Evolutionary conservation across 148 eudicot genomes (phyloP).

Genomic region (Camellia sinensis): DNA sequence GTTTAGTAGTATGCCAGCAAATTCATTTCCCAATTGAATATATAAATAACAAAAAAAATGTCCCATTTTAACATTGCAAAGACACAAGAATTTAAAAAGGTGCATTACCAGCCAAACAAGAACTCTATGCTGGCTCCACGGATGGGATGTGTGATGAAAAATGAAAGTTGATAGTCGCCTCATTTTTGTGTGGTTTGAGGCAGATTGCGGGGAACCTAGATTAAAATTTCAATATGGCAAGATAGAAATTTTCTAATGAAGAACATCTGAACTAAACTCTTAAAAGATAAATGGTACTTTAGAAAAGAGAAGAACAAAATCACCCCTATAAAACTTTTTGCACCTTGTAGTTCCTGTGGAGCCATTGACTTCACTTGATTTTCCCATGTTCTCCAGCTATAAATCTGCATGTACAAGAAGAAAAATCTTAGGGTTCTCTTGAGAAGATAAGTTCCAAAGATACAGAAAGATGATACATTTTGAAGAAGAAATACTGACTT

Average conservation of each 20-base stretch:
- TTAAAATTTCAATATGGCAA: not conserved
- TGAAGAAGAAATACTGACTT: conserved; percentile 30
- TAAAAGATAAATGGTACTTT: not conserved
- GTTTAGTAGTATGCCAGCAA: not conserved
- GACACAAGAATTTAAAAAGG: not conserved
- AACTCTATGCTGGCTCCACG: conserved; percentile 67
- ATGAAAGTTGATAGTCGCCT: conserved; percentile 53
- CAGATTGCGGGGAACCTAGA: conserved; percentile 22
- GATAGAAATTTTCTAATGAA: not conserved
- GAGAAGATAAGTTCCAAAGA: not conserved
- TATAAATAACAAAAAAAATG: not conserved
- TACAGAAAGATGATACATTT: not conserved
- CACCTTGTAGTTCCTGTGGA: conserved; percentile 36
- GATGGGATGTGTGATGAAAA: conserved; percentile 51
- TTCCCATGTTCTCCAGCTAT: conserved; percentile 88
- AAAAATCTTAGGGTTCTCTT: not conserved
- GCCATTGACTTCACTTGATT: conserved; percentile 59
- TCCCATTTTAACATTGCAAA: not conserved
- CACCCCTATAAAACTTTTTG: not conserved
- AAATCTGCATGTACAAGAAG: conserved; percentile 42
- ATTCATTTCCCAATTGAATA: not conserved
- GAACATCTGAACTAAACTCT: not conserved
- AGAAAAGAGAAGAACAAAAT: not conserved
- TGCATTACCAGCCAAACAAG: conserved; percentile 75
- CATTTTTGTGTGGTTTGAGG: conserved; percentile 32